Evolutionary conservation across 495 filamentous ascomycete genomes (phyloP).

Genomic region (Darksidea phi): DNA sequence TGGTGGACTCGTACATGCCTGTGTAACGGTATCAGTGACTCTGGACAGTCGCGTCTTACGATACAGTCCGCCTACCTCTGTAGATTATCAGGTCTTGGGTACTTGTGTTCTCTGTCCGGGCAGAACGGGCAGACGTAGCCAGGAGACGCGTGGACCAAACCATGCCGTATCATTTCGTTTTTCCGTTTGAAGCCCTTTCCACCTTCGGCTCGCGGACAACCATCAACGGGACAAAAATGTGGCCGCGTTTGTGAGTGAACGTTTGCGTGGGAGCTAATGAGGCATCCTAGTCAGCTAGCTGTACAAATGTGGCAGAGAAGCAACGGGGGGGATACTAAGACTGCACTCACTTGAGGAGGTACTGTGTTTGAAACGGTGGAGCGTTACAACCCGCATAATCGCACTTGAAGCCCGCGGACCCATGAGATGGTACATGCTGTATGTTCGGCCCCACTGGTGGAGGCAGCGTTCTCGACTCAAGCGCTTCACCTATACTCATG

Average conservation of each 20-base stretch:
- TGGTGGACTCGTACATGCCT: constrained; percentile 92
- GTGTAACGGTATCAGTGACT: neutral
- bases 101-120: constrained; percentile 91
- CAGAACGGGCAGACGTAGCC: constrained; percentile 98
- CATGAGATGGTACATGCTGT: constrained; percentile 34
- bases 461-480: constrained; percentile 32
- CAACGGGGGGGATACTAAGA: neutral
- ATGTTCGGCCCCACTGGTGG: constrained; percentile 38
- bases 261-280: constrained; percentile 88
- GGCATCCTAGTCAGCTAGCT: neutral
- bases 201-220: constrained; percentile 73
- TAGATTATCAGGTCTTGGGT: constrained; percentile 94
- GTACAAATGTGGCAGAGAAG: neutral
- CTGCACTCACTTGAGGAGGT: constrained; percentile 66
- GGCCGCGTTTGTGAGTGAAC: constrained; percentile 89
- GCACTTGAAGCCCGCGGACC: constrained; percentile 56
- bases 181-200: constrained; percentile 98
- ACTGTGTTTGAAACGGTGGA: constrained; percentile 88
- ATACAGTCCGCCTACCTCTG: constrained; percentile 67
- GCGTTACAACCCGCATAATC: constrained; percentile 75
- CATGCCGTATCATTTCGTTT: constrained; percentile 98
- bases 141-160: constrained; percentile 89
- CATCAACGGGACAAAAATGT: constrained; percentile 83
- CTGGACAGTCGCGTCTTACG: neutral
- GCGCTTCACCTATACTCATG: constrained; percentile 36